Evolutionary conservation across 2,329 filamentous ascomycete species (phyloP), one percentile per base, ranked within the genome.

Genomic region (Calonectria crousiana): DNA sequence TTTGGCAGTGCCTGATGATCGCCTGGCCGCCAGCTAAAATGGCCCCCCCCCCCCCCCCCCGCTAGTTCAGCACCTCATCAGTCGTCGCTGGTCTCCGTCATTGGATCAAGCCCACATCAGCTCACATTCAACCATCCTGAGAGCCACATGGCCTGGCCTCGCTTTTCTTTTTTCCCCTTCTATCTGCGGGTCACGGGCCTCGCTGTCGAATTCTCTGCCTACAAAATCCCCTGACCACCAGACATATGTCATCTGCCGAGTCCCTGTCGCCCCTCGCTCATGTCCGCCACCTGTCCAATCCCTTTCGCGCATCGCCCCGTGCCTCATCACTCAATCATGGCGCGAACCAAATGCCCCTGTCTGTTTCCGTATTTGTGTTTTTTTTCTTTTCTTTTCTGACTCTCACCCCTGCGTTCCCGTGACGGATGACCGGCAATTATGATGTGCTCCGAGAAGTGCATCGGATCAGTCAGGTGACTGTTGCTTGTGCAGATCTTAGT

Each of bases 281-380:
- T 65, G 60, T 65, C 60, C 49, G 23, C 67, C 47, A 44, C 58
- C 66, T 51, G 28, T 67, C 66, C 71, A 73, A 73, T 73, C 71
- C 71, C 41, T 69, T 58, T 34, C 51, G 38, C 58, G n/a, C 67
- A 44, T 69, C 66, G 65, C 71, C 66, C 67, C 67, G 71, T 67
- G 60, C 71, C 71, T 41, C 58, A 69, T 73, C 71, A 66, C 65
- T 60, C 56, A 69, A 73, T 67, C 71, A 66, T 41, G 28, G 58
- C 66, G 38, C 49, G 69, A 66, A 65, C 47, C 20, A 28, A 56
- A 70, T 70, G 44, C 67, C 38, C 58, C 51, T 51, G 49, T 36
- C 38, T n/a, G 30, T 23, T 34, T 41, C 18, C 52, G 62, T 68
- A 28, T 30, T 65, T 64, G 44, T 23, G n/a, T 11, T 47, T 67